Evolutionary conservation across 1,284 basidiomycete genomes (phyloP).

Genomic region (Fomes fomentarius): DNA sequence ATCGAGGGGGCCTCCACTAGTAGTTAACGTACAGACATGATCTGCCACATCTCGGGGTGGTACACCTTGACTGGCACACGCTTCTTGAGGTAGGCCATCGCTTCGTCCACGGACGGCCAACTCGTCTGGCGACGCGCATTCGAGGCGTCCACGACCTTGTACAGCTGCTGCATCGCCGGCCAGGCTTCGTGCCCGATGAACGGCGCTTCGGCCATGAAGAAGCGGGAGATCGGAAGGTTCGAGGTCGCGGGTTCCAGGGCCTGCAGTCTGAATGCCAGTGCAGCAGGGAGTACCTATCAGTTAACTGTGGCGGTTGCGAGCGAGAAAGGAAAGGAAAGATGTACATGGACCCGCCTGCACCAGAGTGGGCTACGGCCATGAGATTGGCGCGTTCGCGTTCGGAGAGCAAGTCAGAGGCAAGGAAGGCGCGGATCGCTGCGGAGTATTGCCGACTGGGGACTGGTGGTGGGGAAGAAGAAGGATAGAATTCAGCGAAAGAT

Average conservation of each 20-base stretch:
- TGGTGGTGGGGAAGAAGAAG: no score
- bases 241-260: conserved; percentile 1
- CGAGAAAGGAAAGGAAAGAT: neutral
- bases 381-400: neutral
- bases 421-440: conserved; percentile 1
- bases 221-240: neutral
- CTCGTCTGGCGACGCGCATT: neutral
- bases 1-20: neutral
- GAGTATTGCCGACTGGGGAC: neutral
- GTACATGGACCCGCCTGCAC: neutral
- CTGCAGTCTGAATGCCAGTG: neutral
- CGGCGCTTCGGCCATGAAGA: neutral
- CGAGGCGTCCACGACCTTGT: neutral
- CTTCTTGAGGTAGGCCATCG: neutral
- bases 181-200: neutral
- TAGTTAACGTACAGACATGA: conserved; percentile 5
- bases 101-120: conserved; percentile 1
- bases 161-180: neutral
- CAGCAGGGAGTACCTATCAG: neutral
- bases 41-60: conserved; percentile 3
- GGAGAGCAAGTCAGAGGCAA: neutral
- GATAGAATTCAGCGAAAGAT: neutral
- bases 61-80: neutral
- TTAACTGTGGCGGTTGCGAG: no score
- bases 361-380: conserved; percentile 1